phyloP scores from a whole-genome alignment of 176 grass and related monocot species.

The Areca catechu region DNA sequence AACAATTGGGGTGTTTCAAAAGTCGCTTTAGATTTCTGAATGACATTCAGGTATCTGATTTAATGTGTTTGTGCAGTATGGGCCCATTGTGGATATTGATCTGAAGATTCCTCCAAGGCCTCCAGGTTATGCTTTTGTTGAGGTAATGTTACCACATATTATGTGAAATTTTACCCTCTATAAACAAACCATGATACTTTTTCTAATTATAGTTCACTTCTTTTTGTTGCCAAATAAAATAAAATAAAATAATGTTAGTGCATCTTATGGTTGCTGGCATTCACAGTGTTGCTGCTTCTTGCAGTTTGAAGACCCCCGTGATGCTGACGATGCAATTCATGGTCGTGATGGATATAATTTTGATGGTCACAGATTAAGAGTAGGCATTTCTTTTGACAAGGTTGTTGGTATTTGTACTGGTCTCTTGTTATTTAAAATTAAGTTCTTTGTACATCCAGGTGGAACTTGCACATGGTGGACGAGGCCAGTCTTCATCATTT shows the following conservation, averaged over 20 bases:
- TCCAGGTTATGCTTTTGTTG: conserved; percentile 95
- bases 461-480: conserved; percentile 87
- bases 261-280: too few species aligned
- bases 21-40: neutral
- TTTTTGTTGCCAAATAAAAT: too few species aligned
- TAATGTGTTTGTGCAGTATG: conserved; percentile 43
- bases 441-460: conserved; percentile 29
- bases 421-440: neutral
- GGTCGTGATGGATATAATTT: conserved; percentile 90
- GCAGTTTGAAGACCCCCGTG: conserved; percentile 90
- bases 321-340: conserved; percentile 84
- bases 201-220: too few species aligned
- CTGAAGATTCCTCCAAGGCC: conserved; percentile 91
- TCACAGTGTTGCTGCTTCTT: neutral
- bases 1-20: neutral
- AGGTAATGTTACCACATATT: conserved; percentile 29
- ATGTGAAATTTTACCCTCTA: too few species aligned
- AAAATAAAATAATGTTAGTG: too few species aligned
- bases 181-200: too few species aligned
- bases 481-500: conserved; percentile 50
- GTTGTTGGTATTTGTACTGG: neutral
- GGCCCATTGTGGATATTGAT: conserved; percentile 87
- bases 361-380: conserved; percentile 77
- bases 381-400: conserved; percentile 10
- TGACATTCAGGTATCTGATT: neutral